Conservation (phyloP, 352 stramenopile species). For the Salisapilia sapeloensis region DNA sequence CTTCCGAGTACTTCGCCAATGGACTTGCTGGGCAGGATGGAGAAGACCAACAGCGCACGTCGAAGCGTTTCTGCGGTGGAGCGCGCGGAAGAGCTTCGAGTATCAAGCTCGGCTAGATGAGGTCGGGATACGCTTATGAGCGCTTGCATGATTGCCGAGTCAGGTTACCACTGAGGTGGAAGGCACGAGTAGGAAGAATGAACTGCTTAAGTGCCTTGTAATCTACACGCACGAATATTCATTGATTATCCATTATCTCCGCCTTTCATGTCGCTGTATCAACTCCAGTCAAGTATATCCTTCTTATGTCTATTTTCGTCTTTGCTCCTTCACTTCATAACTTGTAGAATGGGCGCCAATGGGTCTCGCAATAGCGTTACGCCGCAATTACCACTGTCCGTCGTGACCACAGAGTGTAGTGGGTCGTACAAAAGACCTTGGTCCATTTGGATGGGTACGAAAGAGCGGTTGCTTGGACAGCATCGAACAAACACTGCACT, state of each 20-base stretch:
- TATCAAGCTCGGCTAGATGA: constrained; percentile 26
- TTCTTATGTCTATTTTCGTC: no score
- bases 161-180: constrained; percentile 25
- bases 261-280: neutral
- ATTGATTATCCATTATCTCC: constrained; percentile 13
- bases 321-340: no score
- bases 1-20: constrained; percentile 20
- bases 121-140: neutral
- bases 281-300: no score
- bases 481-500: constrained; percentile 1
- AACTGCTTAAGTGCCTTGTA: no score
- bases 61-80: constrained; percentile 24
- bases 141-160: constrained; percentile 25
- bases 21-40: constrained; percentile 12
- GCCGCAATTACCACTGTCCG: no score
- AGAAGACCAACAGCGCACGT: constrained; percentile 14
- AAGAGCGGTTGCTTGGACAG: neutral
- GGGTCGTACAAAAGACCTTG: no score
- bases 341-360: no score
- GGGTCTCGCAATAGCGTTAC: no score
- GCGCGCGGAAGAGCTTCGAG: constrained; percentile 15
- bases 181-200: no score
- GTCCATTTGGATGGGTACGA: no score
- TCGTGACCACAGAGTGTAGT: no score
- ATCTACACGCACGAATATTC: no score